Evolutionary conservation across 2,329 filamentous ascomycete genomes (phyloP).

Genomic region (Pyrenophora graminea): DNA sequence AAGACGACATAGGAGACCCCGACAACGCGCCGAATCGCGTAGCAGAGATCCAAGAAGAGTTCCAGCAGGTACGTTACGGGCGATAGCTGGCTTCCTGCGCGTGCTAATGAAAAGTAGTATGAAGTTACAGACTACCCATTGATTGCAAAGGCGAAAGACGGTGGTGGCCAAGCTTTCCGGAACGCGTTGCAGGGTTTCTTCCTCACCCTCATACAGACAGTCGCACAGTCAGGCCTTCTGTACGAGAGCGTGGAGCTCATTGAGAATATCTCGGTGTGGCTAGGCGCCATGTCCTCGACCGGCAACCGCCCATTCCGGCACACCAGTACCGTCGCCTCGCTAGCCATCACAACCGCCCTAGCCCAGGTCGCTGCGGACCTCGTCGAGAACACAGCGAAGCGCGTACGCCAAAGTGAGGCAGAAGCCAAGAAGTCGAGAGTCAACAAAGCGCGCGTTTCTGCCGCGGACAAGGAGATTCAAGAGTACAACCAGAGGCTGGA

Average conservation of each 20-base stretch:
- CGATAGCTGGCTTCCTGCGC: background rate
- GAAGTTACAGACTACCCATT: conserved; percentile 90
- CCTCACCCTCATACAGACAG: conserved; percentile 71
- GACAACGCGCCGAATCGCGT: conserved; percentile 82
- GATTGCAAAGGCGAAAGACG: conserved; percentile 78
- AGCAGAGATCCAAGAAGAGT: conserved; percentile 83
- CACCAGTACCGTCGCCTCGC: conserved; percentile 82
- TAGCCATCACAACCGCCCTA: conserved; percentile 78
- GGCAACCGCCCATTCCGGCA: conserved; percentile 88
- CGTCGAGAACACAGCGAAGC: conserved; percentile 72
- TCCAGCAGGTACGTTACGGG: conserved; percentile 67
- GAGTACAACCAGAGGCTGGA: conserved; percentile 72
- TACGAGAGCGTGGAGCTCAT: conserved; percentile 77
- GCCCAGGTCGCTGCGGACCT: conserved; percentile 74
- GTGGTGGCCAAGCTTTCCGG: conserved; percentile 76
- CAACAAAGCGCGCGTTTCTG: conserved; percentile 77
- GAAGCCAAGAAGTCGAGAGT: conserved; percentile 73
- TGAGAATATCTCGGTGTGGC: conserved; percentile 88
- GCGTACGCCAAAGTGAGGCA: conserved; percentile 76
- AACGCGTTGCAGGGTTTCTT: conserved; percentile 80
- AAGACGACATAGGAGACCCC: conserved; percentile 84
- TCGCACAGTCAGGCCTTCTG: conserved; percentile 80
- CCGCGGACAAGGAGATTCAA: conserved; percentile 72
- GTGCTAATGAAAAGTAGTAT: conserved; percentile 53
- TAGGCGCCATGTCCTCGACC: conserved; percentile 88